Percentiles rank a stretch among this genome's conserved stretches.
Evolutionary conservation across 495 filamentous ascomycete species (phyloP).

Genomic region (Trichoderma orchidacearum): DNA sequence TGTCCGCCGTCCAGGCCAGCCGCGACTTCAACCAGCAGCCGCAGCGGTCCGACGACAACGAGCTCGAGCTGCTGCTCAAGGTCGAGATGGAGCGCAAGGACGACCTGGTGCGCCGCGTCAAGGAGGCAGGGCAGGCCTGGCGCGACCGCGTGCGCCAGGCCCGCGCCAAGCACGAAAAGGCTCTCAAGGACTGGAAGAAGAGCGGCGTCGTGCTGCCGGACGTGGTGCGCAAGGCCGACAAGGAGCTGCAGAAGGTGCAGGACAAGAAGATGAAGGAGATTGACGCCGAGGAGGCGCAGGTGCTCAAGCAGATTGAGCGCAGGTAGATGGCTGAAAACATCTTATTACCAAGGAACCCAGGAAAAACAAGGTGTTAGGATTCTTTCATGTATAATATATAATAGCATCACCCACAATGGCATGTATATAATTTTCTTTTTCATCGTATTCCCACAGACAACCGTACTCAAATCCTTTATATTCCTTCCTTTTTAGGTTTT

Average conservation of each 20-base stretch:
- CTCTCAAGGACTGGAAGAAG: slow-evolving; percentile 51
- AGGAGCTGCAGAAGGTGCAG: slow-evolving; percentile 61
- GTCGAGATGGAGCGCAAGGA: slow-evolving; percentile 51
- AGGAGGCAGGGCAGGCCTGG: slow-evolving; percentile 44
- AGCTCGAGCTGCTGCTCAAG: slow-evolving; percentile 55
- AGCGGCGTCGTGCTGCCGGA: slow-evolving; percentile 47
- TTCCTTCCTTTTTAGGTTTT: background rate
- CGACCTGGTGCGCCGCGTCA: slow-evolving; percentile 42
- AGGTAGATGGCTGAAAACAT: background rate
- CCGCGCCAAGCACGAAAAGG: slow-evolving; percentile 42
- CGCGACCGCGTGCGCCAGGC: slow-evolving; percentile 42
- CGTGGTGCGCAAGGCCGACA: slow-evolving; percentile 50
- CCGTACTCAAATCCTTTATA: background rate
- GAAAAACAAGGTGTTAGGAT: too few species aligned
- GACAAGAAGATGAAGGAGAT: slow-evolving; percentile 55
- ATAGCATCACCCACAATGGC: background rate
- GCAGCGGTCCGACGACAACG: slow-evolving; percentile 51
- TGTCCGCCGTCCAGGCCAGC: slow-evolving; percentile 53
- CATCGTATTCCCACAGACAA: background rate
- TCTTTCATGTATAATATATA: background rate
- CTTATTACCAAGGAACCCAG: background rate
- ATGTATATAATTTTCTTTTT: too few species aligned
- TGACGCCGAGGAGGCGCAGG: slow-evolving; percentile 40
- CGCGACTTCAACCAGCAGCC: slow-evolving; percentile 56
- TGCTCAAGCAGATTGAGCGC: background rate